Base-by-base conservation (phyloP, 208 protist genomes). In the Blechomonas ayalai region DNA sequence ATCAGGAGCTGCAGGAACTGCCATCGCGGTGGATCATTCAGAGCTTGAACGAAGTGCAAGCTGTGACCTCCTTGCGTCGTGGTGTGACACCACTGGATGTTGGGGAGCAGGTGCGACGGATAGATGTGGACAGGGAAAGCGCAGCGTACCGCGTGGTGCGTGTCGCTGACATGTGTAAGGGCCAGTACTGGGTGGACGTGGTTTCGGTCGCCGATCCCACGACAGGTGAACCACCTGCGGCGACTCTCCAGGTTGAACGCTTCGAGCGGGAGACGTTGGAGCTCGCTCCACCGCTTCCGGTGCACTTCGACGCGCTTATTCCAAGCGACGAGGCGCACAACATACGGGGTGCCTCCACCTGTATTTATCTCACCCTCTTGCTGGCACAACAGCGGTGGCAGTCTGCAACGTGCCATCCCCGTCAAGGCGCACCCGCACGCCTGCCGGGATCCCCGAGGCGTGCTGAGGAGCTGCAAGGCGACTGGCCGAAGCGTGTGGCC, bases 11-110 rank as follows among this genome's bases (percentile, higher is more conserved):
- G 18, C 28, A 64, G 19, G 78, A 87, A 52, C 59, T 87, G 36
- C 65, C 65, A 2, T 50, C 72, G n/a, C 72, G 73, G 8, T 87
- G 78, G 78, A 62, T 82, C 26, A 67, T 87, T 61, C 68, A 81
- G 35, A 68, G 68, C 26, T 41, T 79, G n/a, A 73, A 72, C 16
- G 60, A 60, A 5, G 46, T 66, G 26, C 43, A 45, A 12, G 36
- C 38, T 18, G 47, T 47, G 19, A n/a, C 9, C 2, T 33, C 59
- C 16, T 1, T 7, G 10, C 31, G 6, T 16, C 31, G 4, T 5
- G 31, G 12, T 0, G 68, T 82, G 9, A 76, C 72, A 1, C 57
- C 68, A 25, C 66, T 87, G 2, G 73, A 82, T 28, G 46, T 59
- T 3, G 67, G 61, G 10, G 64, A 55, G 7, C 64, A 50, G 8